phyloP scores from a whole-genome alignment of 495 filamentous ascomycete genomes.

The Aspergillus cristatus region DNA sequence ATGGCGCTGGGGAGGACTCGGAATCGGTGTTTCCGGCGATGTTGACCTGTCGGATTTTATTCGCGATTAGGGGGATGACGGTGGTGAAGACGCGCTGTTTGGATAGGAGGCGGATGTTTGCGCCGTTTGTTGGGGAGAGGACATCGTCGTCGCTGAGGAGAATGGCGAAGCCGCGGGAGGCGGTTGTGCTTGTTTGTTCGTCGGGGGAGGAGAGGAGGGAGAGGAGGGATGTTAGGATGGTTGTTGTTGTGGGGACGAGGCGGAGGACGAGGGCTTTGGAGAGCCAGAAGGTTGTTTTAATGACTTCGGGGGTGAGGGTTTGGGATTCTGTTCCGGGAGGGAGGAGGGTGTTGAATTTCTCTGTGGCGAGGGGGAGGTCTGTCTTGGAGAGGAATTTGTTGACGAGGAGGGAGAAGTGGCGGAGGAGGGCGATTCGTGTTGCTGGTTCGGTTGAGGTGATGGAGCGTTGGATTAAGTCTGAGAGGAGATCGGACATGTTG shows the following conservation, averaged over 20 bases:
- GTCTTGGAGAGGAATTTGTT: conserved; percentile 57
- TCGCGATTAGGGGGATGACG: conserved; percentile 48
- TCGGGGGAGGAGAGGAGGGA: conserved; percentile 42
- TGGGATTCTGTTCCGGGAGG: conserved; percentile 10
- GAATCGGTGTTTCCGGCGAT: conserved; percentile 13
- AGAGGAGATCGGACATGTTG: conserved; percentile 28
- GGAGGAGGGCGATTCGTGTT: conserved; percentile 45
- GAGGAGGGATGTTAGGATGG: conserved; percentile 44
- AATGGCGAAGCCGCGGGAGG: conserved; percentile 50
- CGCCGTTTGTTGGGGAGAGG: conserved; percentile 55
- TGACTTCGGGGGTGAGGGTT: conserved; percentile 16
- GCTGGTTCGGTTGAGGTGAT: conserved; percentile 24
- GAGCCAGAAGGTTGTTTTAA: conserved; percentile 43
- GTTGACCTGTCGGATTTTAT: conserved; percentile 42
- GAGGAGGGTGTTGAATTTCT: conserved; percentile 27
- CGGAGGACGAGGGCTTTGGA: conserved; percentile 47
- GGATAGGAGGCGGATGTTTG: conserved; percentile 51
- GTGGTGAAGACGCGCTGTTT: conserved; percentile 59
- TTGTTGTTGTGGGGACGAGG: conserved; percentile 33
- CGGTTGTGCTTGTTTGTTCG: conserved; percentile 31
- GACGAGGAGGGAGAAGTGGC: conserved; percentile 51
- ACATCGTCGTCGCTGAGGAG: conserved; percentile 57
- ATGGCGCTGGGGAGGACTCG: not conserved
- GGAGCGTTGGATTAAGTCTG: conserved; percentile 31
- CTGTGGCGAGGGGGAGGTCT: conserved; percentile 25